These are phyloP conservation scores for Eucalyptus regnans DNA, from an alignment of 345 rosid species.

Conservation along the genomic window DNA sequence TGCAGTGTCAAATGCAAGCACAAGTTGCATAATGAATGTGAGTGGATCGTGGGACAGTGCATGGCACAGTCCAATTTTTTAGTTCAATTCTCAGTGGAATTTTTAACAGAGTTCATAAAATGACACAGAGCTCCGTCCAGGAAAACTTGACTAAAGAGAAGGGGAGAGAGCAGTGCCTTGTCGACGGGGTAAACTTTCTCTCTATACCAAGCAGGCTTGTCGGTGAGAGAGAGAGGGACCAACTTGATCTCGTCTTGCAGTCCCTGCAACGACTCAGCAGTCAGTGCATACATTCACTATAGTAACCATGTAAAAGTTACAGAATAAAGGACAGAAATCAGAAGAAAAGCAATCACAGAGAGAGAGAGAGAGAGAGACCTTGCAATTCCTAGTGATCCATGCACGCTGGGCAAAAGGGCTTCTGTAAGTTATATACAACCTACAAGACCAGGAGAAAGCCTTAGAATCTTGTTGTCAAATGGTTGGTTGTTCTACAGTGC, in stretches of 20 bases:
- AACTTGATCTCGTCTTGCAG: constrained; percentile 70
- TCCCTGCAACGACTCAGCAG: constrained; percentile 30
- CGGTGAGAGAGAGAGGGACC: constrained; percentile 62
- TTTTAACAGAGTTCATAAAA: background rate
- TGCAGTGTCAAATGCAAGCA: background rate
- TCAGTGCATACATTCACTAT: background rate
- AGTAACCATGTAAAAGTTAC: background rate
- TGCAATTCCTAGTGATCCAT: constrained; percentile 83
- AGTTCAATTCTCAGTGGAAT: background rate
- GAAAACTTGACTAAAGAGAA: background rate
- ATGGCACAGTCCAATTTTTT: background rate
- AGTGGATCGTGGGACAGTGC: background rate
- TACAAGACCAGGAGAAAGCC: background rate
- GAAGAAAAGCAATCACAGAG: background rate
- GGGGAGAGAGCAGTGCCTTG: constrained; percentile 33
- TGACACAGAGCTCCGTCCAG: background rate
- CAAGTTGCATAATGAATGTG: background rate
- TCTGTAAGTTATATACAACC: constrained; percentile 47
- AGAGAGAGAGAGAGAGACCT: constrained; percentile 15
- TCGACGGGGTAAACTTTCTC: constrained; percentile 71
- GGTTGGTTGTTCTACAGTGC: background rate
- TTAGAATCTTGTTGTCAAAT: background rate
- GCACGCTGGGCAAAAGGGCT: constrained; percentile 89
- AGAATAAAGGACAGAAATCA: background rate
- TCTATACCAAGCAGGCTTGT: constrained; percentile 83